Evolutionary conservation across 345 rosid genomes (phyloP), one percentile per base, ranked within the genome.

Genomic region (Eucalyptus sp.): DNA sequence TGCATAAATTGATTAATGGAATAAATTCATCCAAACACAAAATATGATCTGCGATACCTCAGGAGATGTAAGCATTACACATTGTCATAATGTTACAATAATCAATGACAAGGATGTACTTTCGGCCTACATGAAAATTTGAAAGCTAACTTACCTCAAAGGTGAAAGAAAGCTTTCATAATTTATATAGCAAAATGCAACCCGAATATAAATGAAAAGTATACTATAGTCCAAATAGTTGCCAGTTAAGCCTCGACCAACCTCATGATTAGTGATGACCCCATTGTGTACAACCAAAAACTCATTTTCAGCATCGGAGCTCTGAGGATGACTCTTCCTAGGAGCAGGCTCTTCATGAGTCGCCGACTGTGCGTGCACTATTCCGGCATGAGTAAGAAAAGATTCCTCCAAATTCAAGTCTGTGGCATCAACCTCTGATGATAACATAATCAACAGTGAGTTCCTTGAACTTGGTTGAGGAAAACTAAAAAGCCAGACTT

Each of bases 311-410:
- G 91, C 87, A 90, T 98, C 99, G 20, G 99, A 96, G 5, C 95
- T 86, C 92, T 97, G 99, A 80, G 99, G 99, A 92, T 97, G 99
- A 90, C 99, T 92, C 87, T 97, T 97, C 92, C 96, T 93, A 13
- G 99, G 95, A 91, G 99, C 94, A 71, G 99, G 99, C 89, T 96
- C 99, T 58, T 99, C 99, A 91, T 97, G 99, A 71, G 99, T 97
- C 43, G 99, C 98, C 99, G 98, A 97, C 31, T 99, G 93, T 1
- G 99, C 96, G 90, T 97, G 99, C 16, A 99, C 99, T 92, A 97
- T 96, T n/a, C 99, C 97, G 85, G 98, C 99, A 92, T 97, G 99
- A 51, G 92, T 86, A 49, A 90, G 87, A 89, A 96, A 96, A 2
- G 94, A 94, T 90, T 95, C 95, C 86, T 95, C 97, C 96, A 96